These are phyloP conservation scores for Fusarium nisikadoi DNA, from an alignment of 2,329 filamentous ascomycete species.

Conservation along the genomic window DNA sequence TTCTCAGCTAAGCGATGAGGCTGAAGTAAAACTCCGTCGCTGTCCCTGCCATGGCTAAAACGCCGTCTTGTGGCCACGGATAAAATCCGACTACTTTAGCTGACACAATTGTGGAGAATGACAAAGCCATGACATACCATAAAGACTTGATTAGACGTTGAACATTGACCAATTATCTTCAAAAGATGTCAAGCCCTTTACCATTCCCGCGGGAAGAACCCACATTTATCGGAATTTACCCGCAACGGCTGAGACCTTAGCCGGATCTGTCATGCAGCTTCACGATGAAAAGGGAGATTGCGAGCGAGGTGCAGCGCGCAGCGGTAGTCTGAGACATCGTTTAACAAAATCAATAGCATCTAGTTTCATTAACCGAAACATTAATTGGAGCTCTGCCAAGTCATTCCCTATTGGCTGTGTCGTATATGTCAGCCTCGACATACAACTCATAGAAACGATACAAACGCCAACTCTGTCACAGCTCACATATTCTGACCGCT, in stretches of 20 bases:
- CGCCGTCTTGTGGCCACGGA: not conserved
- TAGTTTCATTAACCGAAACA: not conserved
- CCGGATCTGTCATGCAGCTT: not conserved
- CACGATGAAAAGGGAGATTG: not conserved
- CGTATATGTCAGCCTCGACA: not conserved
- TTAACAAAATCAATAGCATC: fast-evolving
- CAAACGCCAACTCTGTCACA: not conserved
- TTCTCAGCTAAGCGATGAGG: not conserved
- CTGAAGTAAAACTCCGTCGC: not conserved
- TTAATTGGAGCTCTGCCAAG: not conserved
- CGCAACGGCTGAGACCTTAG: not conserved
- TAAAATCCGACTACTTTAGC: not conserved
- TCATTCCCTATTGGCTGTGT: not conserved
- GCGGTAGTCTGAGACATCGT: not conserved
- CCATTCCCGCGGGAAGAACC: not conserved
- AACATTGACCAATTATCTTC: not conserved
- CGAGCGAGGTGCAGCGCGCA: not conserved
- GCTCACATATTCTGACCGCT: too few relatives aligned
- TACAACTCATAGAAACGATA: not conserved
- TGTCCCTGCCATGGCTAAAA: not conserved
- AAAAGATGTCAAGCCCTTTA: not conserved
- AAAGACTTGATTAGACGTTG: not conserved
- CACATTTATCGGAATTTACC: not conserved
- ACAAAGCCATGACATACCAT: not conserved
- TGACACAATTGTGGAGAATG: not conserved